A percentile compares a stretch with the other conserved stretches of the same genome.
phyloP scores from a whole-genome alignment of 1,284 basidiomycete genomes.

The Xerocomus minutiporus region DNA sequence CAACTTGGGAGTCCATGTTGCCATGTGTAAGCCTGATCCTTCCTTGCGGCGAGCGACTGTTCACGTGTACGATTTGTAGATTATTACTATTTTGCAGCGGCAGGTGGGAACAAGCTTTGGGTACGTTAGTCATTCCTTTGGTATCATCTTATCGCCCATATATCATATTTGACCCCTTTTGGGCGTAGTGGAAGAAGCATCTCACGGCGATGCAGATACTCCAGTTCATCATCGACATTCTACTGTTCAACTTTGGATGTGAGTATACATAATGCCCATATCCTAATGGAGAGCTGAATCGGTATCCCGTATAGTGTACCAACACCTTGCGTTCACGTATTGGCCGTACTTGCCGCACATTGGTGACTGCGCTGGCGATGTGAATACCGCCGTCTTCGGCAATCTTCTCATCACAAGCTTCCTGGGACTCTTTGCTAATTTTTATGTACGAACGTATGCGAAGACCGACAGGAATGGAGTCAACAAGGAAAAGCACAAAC shows the following conservation, averaged over 20 bases:
- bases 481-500: conserved; percentile 1
- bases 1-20: conserved; percentile 90
- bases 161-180: conserved; percentile 7
- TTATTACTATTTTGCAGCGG: conserved; percentile 95
- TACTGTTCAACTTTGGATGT: conserved; percentile 88
- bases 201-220: conserved; percentile 92
- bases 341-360: conserved; percentile 60
- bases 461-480: conserved; percentile 29
- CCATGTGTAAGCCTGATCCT: conserved; percentile 78
- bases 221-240: conserved; percentile 89
- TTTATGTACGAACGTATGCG: conserved; percentile 79
- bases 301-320: conserved; percentile 58
- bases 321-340: conserved; percentile 71
- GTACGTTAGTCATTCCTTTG: conserved; percentile 40
- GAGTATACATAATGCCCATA: conserved; percentile 36
- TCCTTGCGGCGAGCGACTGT: not conserved
- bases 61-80: conserved; percentile 44
- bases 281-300: conserved; percentile 3
- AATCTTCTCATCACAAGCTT: conserved; percentile 83
- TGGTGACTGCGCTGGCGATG: conserved; percentile 83
- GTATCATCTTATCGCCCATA: conserved; percentile 1
- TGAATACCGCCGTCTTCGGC: conserved; percentile 82
- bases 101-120: conserved; percentile 92
- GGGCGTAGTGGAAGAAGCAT: conserved; percentile 86
- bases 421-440: conserved; percentile 85